phyloP scores from a whole-genome alignment of 2,329 filamentous ascomycete genomes.

The Xylariomycetidae sp. region DNA sequence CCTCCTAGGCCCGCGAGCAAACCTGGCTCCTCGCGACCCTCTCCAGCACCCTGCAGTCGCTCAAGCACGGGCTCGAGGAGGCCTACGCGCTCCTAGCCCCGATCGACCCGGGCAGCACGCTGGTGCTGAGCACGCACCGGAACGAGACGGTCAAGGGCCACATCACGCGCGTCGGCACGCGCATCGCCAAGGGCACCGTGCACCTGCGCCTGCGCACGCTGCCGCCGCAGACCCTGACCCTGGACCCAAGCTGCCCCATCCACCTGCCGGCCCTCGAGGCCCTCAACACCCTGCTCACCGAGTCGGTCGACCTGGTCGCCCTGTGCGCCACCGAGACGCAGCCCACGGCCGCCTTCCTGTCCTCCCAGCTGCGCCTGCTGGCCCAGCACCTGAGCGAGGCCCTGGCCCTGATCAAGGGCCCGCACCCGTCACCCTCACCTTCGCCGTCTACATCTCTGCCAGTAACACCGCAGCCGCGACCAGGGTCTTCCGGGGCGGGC shows the following conservation, averaged over 20 bases:
- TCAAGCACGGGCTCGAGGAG: constrained; percentile 71
- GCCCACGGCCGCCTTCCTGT: constrained; percentile 45
- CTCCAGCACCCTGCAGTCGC: constrained; percentile 40
- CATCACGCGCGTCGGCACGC: constrained; percentile 84
- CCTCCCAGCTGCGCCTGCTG: constrained; percentile 52
- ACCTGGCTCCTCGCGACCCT: constrained; percentile 51
- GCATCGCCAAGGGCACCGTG: constrained; percentile 82
- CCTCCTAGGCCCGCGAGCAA: constrained; percentile 39
- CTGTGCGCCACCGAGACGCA: constrained; percentile 62
- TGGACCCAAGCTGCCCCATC: constrained; percentile 46
- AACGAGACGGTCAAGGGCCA: constrained; percentile 91
- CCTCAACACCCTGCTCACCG: constrained; percentile 73
- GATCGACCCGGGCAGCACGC: constrained; percentile 77
- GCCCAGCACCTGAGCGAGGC: constrained; percentile 51
- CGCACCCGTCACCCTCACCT: constrained; percentile 37
- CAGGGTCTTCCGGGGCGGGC: constrained; percentile 3
- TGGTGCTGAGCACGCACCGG: constrained; percentile 81
- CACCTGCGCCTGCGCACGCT: constrained; percentile 72
- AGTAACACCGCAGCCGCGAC: constrained; percentile 23
- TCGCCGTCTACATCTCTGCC: constrained; percentile 26
- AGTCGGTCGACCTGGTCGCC: constrained; percentile 77
- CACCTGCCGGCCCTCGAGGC: constrained; percentile 66
- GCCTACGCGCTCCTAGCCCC: constrained; percentile 84
- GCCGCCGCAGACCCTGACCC: constrained; percentile 43
- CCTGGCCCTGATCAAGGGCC: constrained; percentile 51